A percentile compares a stretch with the other conserved stretches of the same genome.
phyloP scores from a whole-genome alignment of 345 rosid genomes.

The Salix arbutifolia region DNA sequence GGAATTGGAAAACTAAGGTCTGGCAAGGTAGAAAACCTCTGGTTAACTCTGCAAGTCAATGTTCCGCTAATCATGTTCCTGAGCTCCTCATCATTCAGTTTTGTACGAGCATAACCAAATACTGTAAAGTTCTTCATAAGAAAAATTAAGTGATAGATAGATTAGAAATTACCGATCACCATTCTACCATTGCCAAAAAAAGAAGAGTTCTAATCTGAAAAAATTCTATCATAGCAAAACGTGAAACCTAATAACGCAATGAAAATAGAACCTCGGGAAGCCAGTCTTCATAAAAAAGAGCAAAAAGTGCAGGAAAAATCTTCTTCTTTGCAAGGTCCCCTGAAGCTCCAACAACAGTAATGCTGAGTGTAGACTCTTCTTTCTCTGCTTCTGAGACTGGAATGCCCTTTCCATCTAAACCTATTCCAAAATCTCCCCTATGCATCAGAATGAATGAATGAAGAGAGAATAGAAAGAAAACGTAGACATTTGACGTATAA shows the following conservation, averaged over 20 bases:
- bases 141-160: constrained; percentile 1
- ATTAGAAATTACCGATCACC: constrained; percentile 6
- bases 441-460: background rate
- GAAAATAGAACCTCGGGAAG: constrained; percentile 52
- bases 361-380: constrained; percentile 53
- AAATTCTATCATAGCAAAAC: background rate
- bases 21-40: constrained; percentile 39
- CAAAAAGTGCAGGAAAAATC: constrained; percentile 87
- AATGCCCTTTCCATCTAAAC: constrained; percentile 36
- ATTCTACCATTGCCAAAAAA: background rate
- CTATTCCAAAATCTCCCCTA: constrained; percentile 23
- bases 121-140: constrained; percentile 50
- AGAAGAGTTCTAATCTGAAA: background rate
- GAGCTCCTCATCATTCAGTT: constrained; percentile 71
- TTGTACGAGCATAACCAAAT: constrained; percentile 78
- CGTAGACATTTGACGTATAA: background rate
- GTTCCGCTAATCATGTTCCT: constrained; percentile 66
- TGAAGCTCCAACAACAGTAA: constrained; percentile 91
- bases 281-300: constrained; percentile 78
- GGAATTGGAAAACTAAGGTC: background rate
- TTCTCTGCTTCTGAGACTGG: constrained; percentile 25
- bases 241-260: background rate
- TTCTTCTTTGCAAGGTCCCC: constrained; percentile 95
- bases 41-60: constrained; percentile 81
- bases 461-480: background rate